These are phyloP conservation scores for Penicillium malachiteum DNA, from an alignment of 495 filamentous ascomycete genomes.

Conservation along the genomic window DNA sequence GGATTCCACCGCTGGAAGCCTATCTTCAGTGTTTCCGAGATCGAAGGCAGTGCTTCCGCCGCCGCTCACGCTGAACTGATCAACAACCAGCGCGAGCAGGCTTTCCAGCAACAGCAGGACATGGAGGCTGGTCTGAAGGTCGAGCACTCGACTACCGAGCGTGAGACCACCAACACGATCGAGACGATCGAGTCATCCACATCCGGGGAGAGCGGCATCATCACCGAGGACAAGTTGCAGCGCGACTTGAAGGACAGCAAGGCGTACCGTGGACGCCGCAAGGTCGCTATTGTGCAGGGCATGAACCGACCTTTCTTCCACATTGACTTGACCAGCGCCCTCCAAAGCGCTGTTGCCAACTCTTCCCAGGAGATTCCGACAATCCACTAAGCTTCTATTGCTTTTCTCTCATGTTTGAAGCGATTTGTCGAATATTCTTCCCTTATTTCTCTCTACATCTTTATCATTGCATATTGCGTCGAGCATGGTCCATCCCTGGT, in stretches of 20 bases:
- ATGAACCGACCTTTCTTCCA: constrained; percentile 93
- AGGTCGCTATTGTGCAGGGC: constrained; percentile 72
- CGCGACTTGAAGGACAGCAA: constrained; percentile 47
- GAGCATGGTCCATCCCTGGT: constrained; percentile 22
- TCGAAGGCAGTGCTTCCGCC: constrained; percentile 69
- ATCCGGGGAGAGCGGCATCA: constrained; percentile 29
- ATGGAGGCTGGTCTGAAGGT: constrained; percentile 42
- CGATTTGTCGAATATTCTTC: background rate
- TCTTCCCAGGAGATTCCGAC: constrained; percentile 32
- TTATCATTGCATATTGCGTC: constrained; percentile 10
- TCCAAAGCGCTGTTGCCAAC: constrained; percentile 86
- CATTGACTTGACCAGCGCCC: constrained; percentile 84
- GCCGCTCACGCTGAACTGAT: constrained; percentile 59
- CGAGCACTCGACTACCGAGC: constrained; percentile 25
- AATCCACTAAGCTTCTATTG: constrained; percentile 4
- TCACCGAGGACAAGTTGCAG: constrained; percentile 43
- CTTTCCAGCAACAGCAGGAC: constrained; percentile 27
- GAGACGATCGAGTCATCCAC: constrained; percentile 27
- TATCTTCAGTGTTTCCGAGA: constrained; percentile 93
- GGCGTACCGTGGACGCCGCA: constrained; percentile 40
- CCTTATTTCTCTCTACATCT: background rate
- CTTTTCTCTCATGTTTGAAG: too few species aligned
- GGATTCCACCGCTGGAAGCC: constrained; percentile 79
- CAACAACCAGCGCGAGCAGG: constrained; percentile 57
- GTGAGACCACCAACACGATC: constrained; percentile 20